These are phyloP conservation scores for Inga laurina DNA, from an alignment of 306 rosid genomes.

Conservation along the genomic window DNA sequence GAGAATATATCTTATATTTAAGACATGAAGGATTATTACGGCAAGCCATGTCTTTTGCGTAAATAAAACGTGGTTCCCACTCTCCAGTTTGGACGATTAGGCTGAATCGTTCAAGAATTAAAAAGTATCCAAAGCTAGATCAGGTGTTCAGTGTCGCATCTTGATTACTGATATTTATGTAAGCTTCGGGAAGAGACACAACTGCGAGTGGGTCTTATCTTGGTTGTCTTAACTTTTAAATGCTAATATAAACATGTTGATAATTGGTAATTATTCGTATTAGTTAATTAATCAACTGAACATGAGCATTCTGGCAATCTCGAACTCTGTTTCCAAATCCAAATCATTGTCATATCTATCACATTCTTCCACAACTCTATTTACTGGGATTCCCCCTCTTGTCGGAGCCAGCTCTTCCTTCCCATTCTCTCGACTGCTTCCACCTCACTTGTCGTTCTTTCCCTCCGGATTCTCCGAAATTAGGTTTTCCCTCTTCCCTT, in stretches of 20 bases:
- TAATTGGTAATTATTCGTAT: not conserved
- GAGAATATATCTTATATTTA: too few species aligned
- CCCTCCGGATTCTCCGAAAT: slow-evolving; percentile 1
- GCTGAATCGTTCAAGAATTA: not conserved
- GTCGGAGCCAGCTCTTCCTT: not conserved
- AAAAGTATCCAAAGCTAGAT: not conserved
- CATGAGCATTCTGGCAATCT: not conserved
- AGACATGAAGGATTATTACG: too few species aligned
- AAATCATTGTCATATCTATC: not conserved
- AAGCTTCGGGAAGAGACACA: not conserved
- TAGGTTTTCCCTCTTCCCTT: slow-evolving; percentile 12
- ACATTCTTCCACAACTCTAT: not conserved
- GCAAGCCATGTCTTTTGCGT: too few species aligned
- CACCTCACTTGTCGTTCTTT: not conserved
- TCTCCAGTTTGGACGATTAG: not conserved
- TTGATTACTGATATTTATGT: not conserved
- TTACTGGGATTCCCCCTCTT: not conserved
- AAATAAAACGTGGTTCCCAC: not conserved
- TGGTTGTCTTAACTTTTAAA: not conserved
- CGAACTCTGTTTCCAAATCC: not conserved
- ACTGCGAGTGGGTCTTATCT: not conserved
- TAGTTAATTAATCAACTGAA: not conserved
- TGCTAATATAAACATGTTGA: not conserved
- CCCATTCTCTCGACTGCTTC: not conserved
- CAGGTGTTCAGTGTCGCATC: not conserved